Conservation (phyloP, 2,329 filamentous ascomycete genomes). For the Trichoderma sp. region DNA sequence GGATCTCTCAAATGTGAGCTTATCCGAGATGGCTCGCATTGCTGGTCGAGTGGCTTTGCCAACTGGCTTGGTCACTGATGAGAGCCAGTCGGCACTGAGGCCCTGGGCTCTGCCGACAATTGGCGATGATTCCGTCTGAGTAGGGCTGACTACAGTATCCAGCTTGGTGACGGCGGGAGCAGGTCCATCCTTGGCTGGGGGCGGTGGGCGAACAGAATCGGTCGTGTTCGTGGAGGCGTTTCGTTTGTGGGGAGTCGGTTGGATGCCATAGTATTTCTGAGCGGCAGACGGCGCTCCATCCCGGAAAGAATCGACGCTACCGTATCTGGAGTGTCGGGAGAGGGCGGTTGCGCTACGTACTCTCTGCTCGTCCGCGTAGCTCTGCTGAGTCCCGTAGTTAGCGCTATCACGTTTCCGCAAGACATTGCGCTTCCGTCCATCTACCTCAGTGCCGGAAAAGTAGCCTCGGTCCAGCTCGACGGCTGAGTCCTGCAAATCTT, state of each 20-base stretch:
- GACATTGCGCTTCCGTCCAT: constrained; percentile 72
- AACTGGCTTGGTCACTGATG: constrained; percentile 49
- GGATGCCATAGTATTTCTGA: constrained; percentile 67
- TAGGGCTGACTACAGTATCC: constrained; percentile 44
- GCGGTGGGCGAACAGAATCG: constrained; percentile 50
- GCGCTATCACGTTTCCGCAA: constrained; percentile 72
- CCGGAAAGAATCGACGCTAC: constrained; percentile 72
- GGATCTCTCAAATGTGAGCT: constrained; percentile 54
- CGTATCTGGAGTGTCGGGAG: constrained; percentile 73
- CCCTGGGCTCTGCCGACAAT: constrained; percentile 42
- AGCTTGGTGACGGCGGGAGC: constrained; percentile 61
- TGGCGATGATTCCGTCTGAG: constrained; percentile 43
- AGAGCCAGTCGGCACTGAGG: constrained; percentile 58
- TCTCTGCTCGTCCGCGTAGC: constrained; percentile 72
- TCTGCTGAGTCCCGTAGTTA: constrained; percentile 67
- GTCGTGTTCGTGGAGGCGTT: constrained; percentile 59
- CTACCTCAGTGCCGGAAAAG: constrained; percentile 84
- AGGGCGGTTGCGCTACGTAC: constrained; percentile 63
- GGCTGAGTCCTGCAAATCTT: constrained; percentile 46
- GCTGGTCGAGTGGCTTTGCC: constrained; percentile 58
- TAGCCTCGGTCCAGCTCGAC: constrained; percentile 81
- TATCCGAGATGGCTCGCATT: constrained; percentile 83
- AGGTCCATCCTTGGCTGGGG: constrained; percentile 52
- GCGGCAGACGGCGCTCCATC: constrained; percentile 55
- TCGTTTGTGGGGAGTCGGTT: constrained; percentile 50